A percentile compares a stretch with the other conserved stretches of the same genome.
Conservation (phyloP, 2,329 filamentous ascomycete species). For the Ophiostoma perfectum region DNA sequence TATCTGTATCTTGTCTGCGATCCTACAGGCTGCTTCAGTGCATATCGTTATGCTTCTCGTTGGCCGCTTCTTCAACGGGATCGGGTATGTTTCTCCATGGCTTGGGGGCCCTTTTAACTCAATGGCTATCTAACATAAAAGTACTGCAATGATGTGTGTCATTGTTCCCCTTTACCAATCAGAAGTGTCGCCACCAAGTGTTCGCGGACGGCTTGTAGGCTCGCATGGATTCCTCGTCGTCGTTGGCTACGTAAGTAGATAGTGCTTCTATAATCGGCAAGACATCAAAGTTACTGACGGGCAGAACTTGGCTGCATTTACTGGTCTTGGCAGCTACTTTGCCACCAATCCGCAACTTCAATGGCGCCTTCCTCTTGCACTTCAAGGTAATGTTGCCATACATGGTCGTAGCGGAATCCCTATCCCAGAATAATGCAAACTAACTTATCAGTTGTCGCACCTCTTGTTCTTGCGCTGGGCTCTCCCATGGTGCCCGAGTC, state of each 20-base stretch:
- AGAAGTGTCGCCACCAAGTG: background rate
- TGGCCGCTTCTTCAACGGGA: background rate
- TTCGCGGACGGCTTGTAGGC: background rate
- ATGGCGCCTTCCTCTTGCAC: background rate
- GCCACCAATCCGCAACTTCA: slow-evolving; percentile 8
- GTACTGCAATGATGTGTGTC: slow-evolving; percentile 1
- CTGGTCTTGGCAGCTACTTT: slow-evolving; percentile 3
- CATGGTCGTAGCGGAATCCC: background rate
- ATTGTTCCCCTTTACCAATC: background rate
- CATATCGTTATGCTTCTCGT: background rate
- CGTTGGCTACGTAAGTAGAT: background rate
- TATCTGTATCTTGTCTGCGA: background rate
- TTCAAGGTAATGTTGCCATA: background rate
- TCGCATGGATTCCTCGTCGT: background rate
- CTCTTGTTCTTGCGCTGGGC: background rate
- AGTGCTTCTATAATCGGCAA: background rate
- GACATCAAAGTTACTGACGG: background rate
- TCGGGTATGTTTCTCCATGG: background rate
- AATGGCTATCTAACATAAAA: background rate
- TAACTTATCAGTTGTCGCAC: background rate
- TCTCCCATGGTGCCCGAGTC: background rate
- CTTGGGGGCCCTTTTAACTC: background rate
- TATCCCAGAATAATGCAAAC: background rate
- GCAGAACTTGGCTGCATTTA: slow-evolving; percentile 7
- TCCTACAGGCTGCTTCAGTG: background rate